Evolutionary conservation across 768 basidiomycete genomes (phyloP), one percentile per base, ranked within the genome.

Genomic region (Tephrocybe sp.): DNA sequence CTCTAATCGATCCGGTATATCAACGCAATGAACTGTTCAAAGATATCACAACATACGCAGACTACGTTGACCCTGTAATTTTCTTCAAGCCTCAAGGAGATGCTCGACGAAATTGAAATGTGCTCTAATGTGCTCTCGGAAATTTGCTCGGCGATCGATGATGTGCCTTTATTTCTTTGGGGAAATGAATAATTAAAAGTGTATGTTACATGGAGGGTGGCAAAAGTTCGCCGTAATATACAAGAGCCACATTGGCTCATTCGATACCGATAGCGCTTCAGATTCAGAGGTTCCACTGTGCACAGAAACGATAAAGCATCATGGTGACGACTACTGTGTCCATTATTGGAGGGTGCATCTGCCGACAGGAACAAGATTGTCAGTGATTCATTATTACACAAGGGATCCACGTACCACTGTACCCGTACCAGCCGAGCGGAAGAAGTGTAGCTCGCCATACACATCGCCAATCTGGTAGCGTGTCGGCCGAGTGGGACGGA

Each of bases 301-400:
- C 73, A 58, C 85, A 87, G 66, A 89, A 88, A 41, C 91, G 84
- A 69, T 88, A 91, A 29, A 92, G 75, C 88, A 91, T 91, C 46
- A 82, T 81, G 23, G 89, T 89, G 57, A 92, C 82, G 22, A 85
- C 86, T 53, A 92, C 88, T 38, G 80, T 83, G 73, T 92, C 88
- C 90, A 92, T 92, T 67, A 92, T 84, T 57, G 90, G 90, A 44
- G 88, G 89, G 63, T 90, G 89, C 75, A 82, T 87, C 88, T 90
- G 62, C 45, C 50, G 37, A 57, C 85, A 63, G 39, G 53, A 43
- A 56, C 18, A 44, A 54, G 39, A 30, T 48, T 44, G 54, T 55
- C 44, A 37, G 57, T 39, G 43, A 38, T 55, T 50, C 24, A 47
- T 36, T 31, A 45, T 37, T 40, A 43, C 19, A 53, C 42, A 44